Evolutionary conservation across 2,329 filamentous ascomycete species (phyloP).

Genomic region (Tolypocladium pustulatum): DNA sequence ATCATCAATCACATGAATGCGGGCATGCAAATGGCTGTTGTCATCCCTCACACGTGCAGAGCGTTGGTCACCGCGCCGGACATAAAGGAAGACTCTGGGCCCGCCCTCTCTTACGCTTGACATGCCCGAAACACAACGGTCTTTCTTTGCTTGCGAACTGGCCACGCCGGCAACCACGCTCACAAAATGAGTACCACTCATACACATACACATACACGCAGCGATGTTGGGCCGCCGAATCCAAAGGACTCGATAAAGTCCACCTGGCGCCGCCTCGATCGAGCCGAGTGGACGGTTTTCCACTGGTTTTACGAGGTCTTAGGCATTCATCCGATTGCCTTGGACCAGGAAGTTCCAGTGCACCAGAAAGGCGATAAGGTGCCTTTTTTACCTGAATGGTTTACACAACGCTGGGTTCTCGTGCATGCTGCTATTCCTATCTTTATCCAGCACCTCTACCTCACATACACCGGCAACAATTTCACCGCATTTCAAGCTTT

Average conservation of each 20-base stretch:
- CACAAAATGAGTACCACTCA: not conserved
- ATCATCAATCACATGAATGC: not conserved
- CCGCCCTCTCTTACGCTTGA: not conserved
- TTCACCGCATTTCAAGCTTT: slow-evolving; percentile 20
- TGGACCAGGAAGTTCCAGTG: not conserved
- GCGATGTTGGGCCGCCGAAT: not conserved
- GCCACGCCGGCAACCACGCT: not conserved
- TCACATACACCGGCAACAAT: slow-evolving; percentile 16
- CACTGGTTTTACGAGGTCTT: slow-evolving; percentile 21
- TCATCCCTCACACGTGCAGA: not conserved
- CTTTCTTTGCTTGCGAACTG: not conserved
- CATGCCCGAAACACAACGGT: not conserved
- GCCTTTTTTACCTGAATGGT: slow-evolving; percentile 23
- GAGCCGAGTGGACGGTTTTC: slow-evolving; percentile 15
- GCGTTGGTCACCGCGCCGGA: not conserved
- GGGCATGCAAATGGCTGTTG: not conserved
- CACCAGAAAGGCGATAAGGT: slow-evolving; percentile 28
- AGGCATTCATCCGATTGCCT: not conserved
- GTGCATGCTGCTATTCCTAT: slow-evolving; percentile 25
- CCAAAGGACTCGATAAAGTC: slow-evolving; percentile 28
- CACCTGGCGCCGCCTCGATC: slow-evolving; percentile 20
- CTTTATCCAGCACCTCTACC: slow-evolving; percentile 23
- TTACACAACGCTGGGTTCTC: slow-evolving; percentile 28
- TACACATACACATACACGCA: not conserved
- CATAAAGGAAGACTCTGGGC: not conserved